Evolutionary conservation across 768 basidiomycete genomes (phyloP), one percentile per base, ranked within the genome.

Genomic region (Leccinum fibrillosum): DNA sequence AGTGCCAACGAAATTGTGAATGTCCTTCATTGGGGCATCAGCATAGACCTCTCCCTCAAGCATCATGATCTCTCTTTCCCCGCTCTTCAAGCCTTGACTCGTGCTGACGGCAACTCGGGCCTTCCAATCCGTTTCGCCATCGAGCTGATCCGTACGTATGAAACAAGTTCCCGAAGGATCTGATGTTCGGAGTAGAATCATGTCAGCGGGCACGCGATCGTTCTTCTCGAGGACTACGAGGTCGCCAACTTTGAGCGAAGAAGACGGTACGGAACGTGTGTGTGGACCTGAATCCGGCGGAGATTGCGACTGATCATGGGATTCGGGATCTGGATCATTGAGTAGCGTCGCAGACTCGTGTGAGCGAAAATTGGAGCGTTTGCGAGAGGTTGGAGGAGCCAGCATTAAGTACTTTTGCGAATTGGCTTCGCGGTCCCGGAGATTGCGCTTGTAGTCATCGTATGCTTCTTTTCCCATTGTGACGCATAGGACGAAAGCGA

Each of bases 71-170:
- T 79, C 78, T 26, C 69, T 70, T 50, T 88, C 84, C 21, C 82
- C 60, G 15, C 66, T 69, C 52, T 61, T 64, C 10, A 66, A 37
- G 3, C 58, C 56, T 28, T 69, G 69, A 10, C 68, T 63, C 17
- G 19, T 54, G 34, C 60, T 45, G 11, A 96, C 87, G 2, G 96
- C 94, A 2, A 97, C 90, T 4, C 92, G 84, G 51, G 98, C 78
- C 72, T 99, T 99, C 97, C 97, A 98, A 67, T 99, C 97, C 4
- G 97, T 99, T 75, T 99, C 97, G 45, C 97, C 97, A 62, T 99
- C 97, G 28, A 99, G 80, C 69, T 98, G 97, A 74, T 99, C 97
- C 2, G 96, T 99, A 10, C 97, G 83, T 60, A 99, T 92, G 73
- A 98, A 99, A 71, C 96, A 98, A 2, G 94, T 94, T 2, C 97